A percentile compares a stretch with the other conserved stretches of the same genome.
phyloP scores from a whole-genome alignment of 345 rosid genomes.

The Camelina neglecta region DNA sequence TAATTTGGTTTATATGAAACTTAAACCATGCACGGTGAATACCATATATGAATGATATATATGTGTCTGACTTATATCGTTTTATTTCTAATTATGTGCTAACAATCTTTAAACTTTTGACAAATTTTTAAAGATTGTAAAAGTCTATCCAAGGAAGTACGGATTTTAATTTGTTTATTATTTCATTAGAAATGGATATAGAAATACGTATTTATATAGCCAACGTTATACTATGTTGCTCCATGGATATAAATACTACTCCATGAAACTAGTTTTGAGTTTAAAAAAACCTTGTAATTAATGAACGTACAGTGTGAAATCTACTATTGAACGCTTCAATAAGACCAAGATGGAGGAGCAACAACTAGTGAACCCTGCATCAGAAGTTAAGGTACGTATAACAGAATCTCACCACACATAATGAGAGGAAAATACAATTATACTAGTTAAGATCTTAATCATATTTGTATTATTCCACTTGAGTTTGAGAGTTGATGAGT shows the following conservation, averaged over 20 bases:
- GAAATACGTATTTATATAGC: background rate
- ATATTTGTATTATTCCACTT: slow-evolving; percentile 13
- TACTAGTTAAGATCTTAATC: slow-evolving; percentile 10
- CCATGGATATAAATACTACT: background rate
- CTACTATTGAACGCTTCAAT: slow-evolving; percentile 65
- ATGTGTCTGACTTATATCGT: background rate
- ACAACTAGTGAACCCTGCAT: slow-evolving; percentile 54
- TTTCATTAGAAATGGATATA: background rate
- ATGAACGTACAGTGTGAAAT: slow-evolving; percentile 58
- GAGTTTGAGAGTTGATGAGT: slow-evolving; percentile 24
- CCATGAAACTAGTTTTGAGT: background rate
- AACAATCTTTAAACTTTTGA: background rate
- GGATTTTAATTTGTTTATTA: background rate
- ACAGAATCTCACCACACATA: background rate
- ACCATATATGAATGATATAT: slow-evolving; percentile 9
- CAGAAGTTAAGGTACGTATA: slow-evolving; percentile 67
- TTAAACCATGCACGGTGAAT: background rate
- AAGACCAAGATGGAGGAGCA: slow-evolving; percentile 60
- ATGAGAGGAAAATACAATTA: background rate
- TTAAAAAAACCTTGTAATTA: slow-evolving; percentile 20
- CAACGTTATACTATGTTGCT: background rate
- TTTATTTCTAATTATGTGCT: background rate
- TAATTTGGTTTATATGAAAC: background rate
- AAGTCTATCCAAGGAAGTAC: background rate
- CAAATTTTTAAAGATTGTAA: background rate